phyloP scores from a whole-genome alignment of 2,329 filamentous ascomycete species.

The Metarhizium brunneum region DNA sequence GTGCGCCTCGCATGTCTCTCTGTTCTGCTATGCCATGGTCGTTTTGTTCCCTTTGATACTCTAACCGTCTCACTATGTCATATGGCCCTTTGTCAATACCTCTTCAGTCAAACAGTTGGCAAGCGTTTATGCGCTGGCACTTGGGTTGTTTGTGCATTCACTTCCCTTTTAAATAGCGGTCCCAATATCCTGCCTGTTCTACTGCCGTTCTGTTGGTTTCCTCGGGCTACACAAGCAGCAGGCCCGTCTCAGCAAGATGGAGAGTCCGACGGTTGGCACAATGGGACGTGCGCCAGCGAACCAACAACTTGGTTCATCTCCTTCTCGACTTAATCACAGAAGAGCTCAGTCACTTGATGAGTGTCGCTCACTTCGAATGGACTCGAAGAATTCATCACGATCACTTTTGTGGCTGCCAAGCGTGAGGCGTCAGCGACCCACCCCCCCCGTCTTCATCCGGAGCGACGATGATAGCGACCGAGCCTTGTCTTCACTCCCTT shows the following conservation, averaged over 20 bases:
- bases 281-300: not conserved
- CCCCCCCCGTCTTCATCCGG: slow-evolving; percentile 20
- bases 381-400: not conserved
- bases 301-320: not conserved
- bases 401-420: slow-evolving; percentile 13
- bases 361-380: not conserved
- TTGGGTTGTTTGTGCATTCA: not conserved
- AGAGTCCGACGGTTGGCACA: not conserved
- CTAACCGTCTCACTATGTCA: not conserved
- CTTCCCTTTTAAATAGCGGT: not conserved
- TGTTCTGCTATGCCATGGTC: not conserved
- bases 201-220: not conserved
- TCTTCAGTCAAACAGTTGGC: not conserved
- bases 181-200: not conserved
- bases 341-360: not conserved
- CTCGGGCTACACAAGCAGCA: not conserved
- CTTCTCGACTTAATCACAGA: not conserved
- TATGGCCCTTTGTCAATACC: not conserved
- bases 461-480: slow-evolving; percentile 29
- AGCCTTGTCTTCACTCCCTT: slow-evolving; percentile 27
- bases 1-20: not conserved
- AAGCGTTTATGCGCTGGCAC: not conserved
- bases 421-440: slow-evolving; percentile 10
- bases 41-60: not conserved
- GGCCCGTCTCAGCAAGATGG: not conserved